Evolutionary conservation across 2,329 filamentous ascomycete species (phyloP).

Genomic region (Gyromitra esculenta): DNA sequence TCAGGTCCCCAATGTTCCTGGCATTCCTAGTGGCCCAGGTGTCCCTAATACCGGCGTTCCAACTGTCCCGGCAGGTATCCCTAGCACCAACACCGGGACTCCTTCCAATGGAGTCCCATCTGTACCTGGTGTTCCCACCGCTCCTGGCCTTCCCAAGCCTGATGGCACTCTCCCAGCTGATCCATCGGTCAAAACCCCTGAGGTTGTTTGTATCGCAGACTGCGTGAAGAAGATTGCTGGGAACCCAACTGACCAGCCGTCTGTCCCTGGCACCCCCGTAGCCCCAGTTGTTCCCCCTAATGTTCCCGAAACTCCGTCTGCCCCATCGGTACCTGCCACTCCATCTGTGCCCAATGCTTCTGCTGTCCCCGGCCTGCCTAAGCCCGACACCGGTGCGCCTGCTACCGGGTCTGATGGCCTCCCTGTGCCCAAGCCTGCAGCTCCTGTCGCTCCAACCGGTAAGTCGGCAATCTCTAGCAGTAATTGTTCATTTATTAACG

Average conservation of each 20-base stretch:
- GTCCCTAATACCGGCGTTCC: neutral
- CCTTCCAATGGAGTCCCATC: neutral
- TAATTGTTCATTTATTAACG: constrained; percentile 11
- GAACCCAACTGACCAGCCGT: neutral
- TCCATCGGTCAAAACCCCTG: neutral
- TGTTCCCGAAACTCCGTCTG: no score
- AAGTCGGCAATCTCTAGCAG: neutral
- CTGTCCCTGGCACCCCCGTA: neutral
- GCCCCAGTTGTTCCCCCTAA: no score
- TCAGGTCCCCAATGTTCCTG: neutral
- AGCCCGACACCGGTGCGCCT: neutral
- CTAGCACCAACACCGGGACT: neutral
- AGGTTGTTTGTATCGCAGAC: constrained; percentile 3
- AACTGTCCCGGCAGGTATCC: neutral
- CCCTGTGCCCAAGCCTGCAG: neutral
- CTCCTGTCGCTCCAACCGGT: neutral
- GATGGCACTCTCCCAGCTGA: neutral
- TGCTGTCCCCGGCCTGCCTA: neutral
- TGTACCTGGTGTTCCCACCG: neutral
- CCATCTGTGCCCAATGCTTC: neutral
- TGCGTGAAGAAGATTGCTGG: neutral
- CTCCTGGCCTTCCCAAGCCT: neutral
- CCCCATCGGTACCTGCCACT: neutral
- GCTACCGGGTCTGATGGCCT: neutral
- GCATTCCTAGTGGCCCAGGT: neutral